These are phyloP conservation scores for Aspergillus intermedius DNA, from an alignment of 2,329 filamentous ascomycete species.

Conservation along the genomic window DNA sequence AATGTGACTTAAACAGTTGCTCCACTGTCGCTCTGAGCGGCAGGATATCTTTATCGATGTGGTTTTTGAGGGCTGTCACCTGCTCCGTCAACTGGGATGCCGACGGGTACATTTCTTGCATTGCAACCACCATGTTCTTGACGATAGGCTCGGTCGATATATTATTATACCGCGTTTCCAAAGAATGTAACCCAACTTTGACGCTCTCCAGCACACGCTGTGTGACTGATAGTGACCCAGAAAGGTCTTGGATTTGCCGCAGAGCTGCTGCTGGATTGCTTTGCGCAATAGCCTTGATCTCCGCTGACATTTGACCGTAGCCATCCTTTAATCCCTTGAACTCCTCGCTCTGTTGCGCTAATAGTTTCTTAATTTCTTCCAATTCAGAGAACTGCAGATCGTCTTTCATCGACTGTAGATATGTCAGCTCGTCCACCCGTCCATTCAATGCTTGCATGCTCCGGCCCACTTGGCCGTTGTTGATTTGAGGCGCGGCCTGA, in stretches of 20 bases:
- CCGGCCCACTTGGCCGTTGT: neutral
- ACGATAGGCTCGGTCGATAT: conserved; percentile 36
- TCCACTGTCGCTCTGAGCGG: neutral
- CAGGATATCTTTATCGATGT: neutral
- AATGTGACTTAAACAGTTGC: neutral
- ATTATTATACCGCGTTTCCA: conserved; percentile 48
- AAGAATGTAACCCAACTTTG: conserved; percentile 22
- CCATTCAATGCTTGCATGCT: conserved; percentile 1
- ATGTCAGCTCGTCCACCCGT: conserved; percentile 6
- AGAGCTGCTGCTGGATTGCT: neutral
- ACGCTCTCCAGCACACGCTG: conserved; percentile 11
- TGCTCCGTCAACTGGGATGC: conserved; percentile 17
- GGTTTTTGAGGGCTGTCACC: conserved; percentile 10
- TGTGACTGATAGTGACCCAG: conserved; percentile 1
- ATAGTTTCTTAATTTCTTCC: conserved; percentile 10
- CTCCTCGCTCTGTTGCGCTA: conserved; percentile 6
- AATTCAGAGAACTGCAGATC: conserved; percentile 13
- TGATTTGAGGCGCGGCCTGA: neutral
- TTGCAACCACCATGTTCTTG: conserved; percentile 25
- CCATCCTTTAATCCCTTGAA: conserved; percentile 1
- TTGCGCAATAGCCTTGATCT: neutral
- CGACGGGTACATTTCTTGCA: conserved; percentile 33
- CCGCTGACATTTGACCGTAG: neutral
- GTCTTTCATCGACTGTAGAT: conserved; percentile 16
- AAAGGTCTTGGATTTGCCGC: conserved; percentile 3